Percentiles rank a stretch among this genome's conserved stretches.
These are phyloP conservation scores for Viola odorata DNA, from an alignment of 345 rosid species.

Conservation along the genomic window DNA sequence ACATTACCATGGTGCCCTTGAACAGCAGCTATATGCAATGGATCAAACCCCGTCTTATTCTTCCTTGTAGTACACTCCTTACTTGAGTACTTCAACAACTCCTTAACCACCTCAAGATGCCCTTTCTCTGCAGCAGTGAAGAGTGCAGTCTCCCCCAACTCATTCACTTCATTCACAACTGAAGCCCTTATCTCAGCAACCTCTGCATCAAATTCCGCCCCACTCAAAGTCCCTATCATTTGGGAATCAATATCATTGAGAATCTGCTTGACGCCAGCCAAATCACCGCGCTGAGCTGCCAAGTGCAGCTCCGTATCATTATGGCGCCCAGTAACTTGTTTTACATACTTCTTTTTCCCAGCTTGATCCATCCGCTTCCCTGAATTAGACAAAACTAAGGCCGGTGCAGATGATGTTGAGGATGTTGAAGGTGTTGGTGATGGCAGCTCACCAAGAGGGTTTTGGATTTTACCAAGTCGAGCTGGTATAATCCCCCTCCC, in stretches of 20 bases:
- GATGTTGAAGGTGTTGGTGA: slow-evolving; percentile 80
- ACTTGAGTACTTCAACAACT: slow-evolving; percentile 71
- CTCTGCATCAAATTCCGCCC: slow-evolving; percentile 65
- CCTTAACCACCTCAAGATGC: slow-evolving; percentile 80
- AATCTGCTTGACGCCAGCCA: slow-evolving; percentile 65
- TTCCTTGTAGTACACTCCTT: slow-evolving; percentile 70
- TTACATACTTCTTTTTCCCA: slow-evolving; percentile 83
- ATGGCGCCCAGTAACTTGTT: slow-evolving; percentile 88
- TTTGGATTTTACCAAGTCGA: slow-evolving; percentile 28
- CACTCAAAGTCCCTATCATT: slow-evolving; percentile 61
- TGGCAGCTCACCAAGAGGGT: slow-evolving; percentile 31
- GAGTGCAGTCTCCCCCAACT: slow-evolving; percentile 82
- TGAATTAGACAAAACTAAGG: slow-evolving; percentile 66
- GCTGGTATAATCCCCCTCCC: slow-evolving; percentile 51
- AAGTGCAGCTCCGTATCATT: slow-evolving; percentile 85
- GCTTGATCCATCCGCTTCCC: slow-evolving; percentile 94
- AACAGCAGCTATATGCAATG: slow-evolving; percentile 79
- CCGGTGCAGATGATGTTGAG: slow-evolving; percentile 70
- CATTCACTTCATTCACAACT: slow-evolving; percentile 87
- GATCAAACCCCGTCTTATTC: slow-evolving; percentile 72
- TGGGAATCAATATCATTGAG: slow-evolving; percentile 65
- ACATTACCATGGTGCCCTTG: slow-evolving; percentile 85
- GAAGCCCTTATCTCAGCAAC: slow-evolving; percentile 79
- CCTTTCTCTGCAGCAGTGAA: slow-evolving; percentile 91
- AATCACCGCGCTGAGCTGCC: slow-evolving; percentile 84